These are phyloP conservation scores for Euphrasia arctica DNA, from an alignment of 305 asterid genomes.

Conservation along the genomic window DNA sequence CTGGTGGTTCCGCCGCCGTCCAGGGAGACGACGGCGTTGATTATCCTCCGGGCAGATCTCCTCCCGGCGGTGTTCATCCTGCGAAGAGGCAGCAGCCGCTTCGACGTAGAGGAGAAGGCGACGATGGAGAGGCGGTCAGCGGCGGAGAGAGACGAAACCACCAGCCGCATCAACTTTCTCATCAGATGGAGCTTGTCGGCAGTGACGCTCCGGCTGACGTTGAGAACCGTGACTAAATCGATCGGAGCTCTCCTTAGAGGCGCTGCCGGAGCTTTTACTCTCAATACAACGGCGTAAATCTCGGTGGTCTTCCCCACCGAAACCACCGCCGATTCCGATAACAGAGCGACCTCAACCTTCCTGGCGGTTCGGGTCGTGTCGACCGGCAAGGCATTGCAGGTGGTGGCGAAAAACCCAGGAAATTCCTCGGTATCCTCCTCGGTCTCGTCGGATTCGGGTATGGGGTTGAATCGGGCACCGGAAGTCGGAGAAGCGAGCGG, in stretches of 20 bases:
- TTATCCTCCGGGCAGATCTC: conserved; percentile 77
- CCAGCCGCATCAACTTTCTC: conserved; percentile 63
- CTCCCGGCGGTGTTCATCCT: conserved; percentile 74
- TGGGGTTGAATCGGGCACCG: conserved; percentile 74
- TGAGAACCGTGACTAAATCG: conserved; percentile 78
- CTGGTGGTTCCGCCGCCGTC: conserved; percentile 59
- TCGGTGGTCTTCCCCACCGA: conserved; percentile 67
- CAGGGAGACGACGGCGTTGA: conserved; percentile 62
- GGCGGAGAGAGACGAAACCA: conserved; percentile 71
- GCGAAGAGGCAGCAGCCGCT: conserved; percentile 73
- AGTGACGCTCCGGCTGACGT: conserved; percentile 60
- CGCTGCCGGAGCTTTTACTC: conserved; percentile 60
- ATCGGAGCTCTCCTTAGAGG: conserved; percentile 55
- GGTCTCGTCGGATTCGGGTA: conserved; percentile 78
- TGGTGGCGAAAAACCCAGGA: conserved; percentile 55
- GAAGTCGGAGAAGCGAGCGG: conserved; percentile 71
- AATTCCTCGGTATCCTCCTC: conserved; percentile 72
- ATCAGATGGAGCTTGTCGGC: conserved; percentile 63
- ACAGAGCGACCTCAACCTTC: conserved; percentile 48
- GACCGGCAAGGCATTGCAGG: conserved; percentile 14
- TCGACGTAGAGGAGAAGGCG: conserved; percentile 82
- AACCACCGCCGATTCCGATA: conserved; percentile 72
- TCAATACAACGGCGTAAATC: conserved; percentile 63
- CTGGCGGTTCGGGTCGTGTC: conserved; percentile 22
- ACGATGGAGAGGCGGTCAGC: conserved; percentile 87